Evolutionary conservation across 345 rosid species (phyloP), one percentile per base, ranked within the genome.

Genomic region (Schrenkiella parvula): DNA sequence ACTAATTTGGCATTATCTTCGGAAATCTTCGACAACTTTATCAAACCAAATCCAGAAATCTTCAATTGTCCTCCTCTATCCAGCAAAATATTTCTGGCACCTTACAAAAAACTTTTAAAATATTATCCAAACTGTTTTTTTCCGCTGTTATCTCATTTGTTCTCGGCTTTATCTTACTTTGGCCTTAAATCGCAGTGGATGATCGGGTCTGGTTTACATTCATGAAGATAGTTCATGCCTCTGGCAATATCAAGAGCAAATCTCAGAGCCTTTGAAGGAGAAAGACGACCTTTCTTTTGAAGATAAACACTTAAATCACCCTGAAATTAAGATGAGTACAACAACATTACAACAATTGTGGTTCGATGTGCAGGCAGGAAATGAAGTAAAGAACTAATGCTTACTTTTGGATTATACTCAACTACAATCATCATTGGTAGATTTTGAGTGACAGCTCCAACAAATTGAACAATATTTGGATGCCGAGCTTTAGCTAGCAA

Each of bases 11-110:
- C 92, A 79, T 78, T 88, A 65, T 83, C 86, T 18, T 83, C 82
- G 22, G 85, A 84, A 70, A 86, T 77, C 73, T 79, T 83, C 29
- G 88, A 83, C 74, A 86, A 28, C 63, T 80, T 85, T 64, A 86
- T 55, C 86, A 87, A 76, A 68, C 97, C 97, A 78, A 91, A 95
- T 71, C 97, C 99, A 82, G 92, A 67, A 47, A 95, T 80, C 87
- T 95, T 95, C 81, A 88, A 56, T 1, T 80, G 90, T 37, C 96
- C 96, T 65, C 97, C 90, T 72, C 73, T 82, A 88, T 91, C 99
- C 85, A 89, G 89, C 93, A 91, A 89, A 87, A 95, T 83, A 86
- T 95, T 91, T 89, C 99, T 95, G 99, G 86, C 93, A 95, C 97
- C 99, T 95, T 95, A 88, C 86, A 79, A 81, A 88, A 84, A 76